Evolutionary conservation across 2,329 filamentous ascomycete species (phyloP).

Genomic region (Exophiala alcalophila): DNA sequence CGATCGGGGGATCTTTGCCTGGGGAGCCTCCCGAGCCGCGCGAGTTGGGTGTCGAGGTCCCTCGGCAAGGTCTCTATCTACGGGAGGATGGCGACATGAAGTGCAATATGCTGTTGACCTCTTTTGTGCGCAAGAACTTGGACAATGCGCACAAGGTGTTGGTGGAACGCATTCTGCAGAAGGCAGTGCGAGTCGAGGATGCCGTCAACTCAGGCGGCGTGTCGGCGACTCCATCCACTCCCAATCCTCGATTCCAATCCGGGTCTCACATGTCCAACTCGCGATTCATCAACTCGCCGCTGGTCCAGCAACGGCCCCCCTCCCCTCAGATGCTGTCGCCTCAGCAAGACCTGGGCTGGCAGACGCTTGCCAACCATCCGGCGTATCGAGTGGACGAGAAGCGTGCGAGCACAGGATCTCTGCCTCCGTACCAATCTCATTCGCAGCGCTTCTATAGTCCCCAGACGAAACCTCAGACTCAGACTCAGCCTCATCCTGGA

Average conservation of each 20-base stretch:
- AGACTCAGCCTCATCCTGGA: too few relatives aligned
- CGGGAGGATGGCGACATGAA: conserved; percentile 82
- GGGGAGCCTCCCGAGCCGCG: conserved; percentile 64
- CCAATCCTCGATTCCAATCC: conserved; percentile 22
- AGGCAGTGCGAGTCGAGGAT: conserved; percentile 44
- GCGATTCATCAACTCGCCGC: conserved; percentile 15
- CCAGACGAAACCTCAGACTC: conserved; percentile 9
- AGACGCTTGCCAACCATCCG: conserved; percentile 23
- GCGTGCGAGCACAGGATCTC: conserved; percentile 13
- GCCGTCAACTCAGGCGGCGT: conserved; percentile 27
- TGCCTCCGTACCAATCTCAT: conserved; percentile 12
- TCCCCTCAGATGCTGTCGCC: conserved; percentile 26
- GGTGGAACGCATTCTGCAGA: conserved; percentile 61
- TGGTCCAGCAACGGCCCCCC: conserved; percentile 11
- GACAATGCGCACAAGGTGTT: conserved; percentile 71
- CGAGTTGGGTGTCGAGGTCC: conserved; percentile 65
- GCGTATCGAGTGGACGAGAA: conserved; percentile 23
- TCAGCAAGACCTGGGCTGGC: conserved; percentile 24
- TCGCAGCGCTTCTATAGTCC: conserved; percentile 16
- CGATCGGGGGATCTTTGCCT: conserved; percentile 66
- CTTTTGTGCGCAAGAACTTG: conserved; percentile 78
- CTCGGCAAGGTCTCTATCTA: conserved; percentile 69
- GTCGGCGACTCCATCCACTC: conserved; percentile 10
- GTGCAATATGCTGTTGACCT: conserved; percentile 72
- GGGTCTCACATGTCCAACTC: conserved; percentile 29